Evolutionary conservation across 192 early-diverging fungal species (phyloP), one percentile per base, ranked within the genome.

Genomic region (Phycomyces nitens): DNA sequence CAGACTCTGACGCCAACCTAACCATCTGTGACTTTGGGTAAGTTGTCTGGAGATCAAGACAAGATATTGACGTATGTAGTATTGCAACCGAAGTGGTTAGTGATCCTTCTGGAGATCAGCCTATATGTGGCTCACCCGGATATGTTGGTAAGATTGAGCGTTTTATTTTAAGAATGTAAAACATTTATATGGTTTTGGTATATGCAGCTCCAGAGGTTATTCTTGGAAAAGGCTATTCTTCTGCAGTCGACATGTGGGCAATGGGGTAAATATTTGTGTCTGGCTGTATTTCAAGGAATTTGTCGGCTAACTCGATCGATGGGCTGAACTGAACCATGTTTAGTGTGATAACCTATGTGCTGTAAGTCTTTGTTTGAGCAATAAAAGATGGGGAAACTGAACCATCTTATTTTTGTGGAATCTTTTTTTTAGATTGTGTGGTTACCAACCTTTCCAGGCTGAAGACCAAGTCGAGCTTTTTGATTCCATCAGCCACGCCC

Each of bases 171-270:
- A 26, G 50, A 8, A 22, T 15, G 15, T 39, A 49, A 6, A 16
- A 18, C 26, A 53, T 21, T 24, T 41, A 18, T 50, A 5, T 26
- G 14, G n/a, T 22, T 54, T 57, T 66, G 14, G 6, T 24, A 40
- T 77, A 73, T 77, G 86, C 26, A 73, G 90, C 90, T 12, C 89
- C 88, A 18, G 95, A 99, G 77, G 86, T 99, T 21, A 72, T 95
- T n/a, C 72, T 85, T 57, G 84, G 90, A 58, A 79, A 83, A 55
- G 88, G 89, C 6, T 91, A 98, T 74, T 89, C 92, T 34, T 92
- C 93, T 72, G 73, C 90, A 18, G 94, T 98, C 1, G 95, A 99
- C 73, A 80, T 99, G 68, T 99, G 94, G 94, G 90, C 90, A 7
- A 87, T 96, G 59, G 95, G 80, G 80, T 82, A 70, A 65, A 52